Base-by-base conservation (phyloP, 306 rosid genomes). In the Casuarina glauca region DNA sequence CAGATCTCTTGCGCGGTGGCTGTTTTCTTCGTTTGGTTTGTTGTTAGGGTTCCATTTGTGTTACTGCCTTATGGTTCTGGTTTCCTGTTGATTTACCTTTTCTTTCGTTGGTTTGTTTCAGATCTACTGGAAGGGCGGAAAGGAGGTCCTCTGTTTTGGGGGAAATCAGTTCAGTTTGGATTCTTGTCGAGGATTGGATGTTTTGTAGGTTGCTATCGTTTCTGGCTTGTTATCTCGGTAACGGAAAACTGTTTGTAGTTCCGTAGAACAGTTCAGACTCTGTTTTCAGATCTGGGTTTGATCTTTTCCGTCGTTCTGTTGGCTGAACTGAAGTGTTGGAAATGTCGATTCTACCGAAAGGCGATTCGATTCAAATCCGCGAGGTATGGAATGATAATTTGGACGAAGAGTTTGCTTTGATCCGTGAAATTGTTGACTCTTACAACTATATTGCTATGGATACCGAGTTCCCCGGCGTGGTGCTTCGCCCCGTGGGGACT, bases 391-490 rank as follows among this genome's bases (percentile, higher is more conserved):
- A 79, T 49, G 90, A 87, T 74, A 94, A 94, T 82, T 86, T 94
- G 0, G 98, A 89, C 7, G 94, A 90, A 51, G 98, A 91, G 82
- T 83, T 93, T 2, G 86, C 84, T 9, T 46, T 91, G 83, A 93
- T 93, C 70, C 97, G 97, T 6, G 88, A 81, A 36, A 78, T 93
- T 44, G 98, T 93, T 10, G 96, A 89, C 44, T 35, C 68, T 12
- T 91, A 13, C 54, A 84, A 80, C 80, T 91, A 85, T 32, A 79
- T 93, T 3, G 98, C 98, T 0, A 93, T 93, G 98, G 98, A 93
- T 41, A 91, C 98, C 0, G 98, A 93, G 88, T 93, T 93, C 61
- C 98, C 98, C 0, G 98, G 98, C 0, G 98, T 93, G 11, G 98
- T 93, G 74, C 96, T 90, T 80, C 96, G 98, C 9, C 97, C 97